phyloP scores from a whole-genome alignment of 1,284 basidiomycete genomes.

The Marasmius fiardii region DNA sequence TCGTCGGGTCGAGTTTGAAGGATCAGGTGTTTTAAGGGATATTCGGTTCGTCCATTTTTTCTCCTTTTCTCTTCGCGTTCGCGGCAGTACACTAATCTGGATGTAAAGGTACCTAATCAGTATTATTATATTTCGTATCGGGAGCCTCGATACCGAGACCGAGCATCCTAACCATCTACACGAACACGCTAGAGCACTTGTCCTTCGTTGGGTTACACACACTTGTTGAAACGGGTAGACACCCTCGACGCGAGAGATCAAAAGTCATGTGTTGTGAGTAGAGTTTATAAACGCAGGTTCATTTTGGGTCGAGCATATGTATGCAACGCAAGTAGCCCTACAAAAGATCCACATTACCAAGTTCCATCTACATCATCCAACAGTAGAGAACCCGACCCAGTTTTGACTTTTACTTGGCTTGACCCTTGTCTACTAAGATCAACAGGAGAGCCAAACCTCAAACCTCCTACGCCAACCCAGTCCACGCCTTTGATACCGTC shows the following conservation, averaged over 20 bases:
- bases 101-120: neutral
- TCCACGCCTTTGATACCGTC: too few species aligned
- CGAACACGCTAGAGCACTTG: too few species aligned
- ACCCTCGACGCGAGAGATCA: too few species aligned
- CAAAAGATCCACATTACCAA: neutral
- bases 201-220: too few species aligned
- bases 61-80: too few species aligned
- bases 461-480: too few species aligned
- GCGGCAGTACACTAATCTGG: neutral
- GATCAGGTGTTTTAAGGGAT: neutral
- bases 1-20: conserved; percentile 32
- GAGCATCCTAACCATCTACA: too few species aligned
- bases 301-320: neutral
- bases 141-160: too few species aligned
- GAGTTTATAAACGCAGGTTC: too few species aligned
- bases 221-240: too few species aligned
- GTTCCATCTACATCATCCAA: neutral
- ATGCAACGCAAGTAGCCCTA: neutral
- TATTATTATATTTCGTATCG: too few species aligned
- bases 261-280: too few species aligned
- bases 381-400: neutral
- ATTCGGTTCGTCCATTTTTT: neutral
- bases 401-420: neutral
- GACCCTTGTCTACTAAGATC: neutral
- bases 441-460: neutral